Base-by-base conservation (phyloP, 441 rosid genomes). In the Corymbia citriodora region DNA sequence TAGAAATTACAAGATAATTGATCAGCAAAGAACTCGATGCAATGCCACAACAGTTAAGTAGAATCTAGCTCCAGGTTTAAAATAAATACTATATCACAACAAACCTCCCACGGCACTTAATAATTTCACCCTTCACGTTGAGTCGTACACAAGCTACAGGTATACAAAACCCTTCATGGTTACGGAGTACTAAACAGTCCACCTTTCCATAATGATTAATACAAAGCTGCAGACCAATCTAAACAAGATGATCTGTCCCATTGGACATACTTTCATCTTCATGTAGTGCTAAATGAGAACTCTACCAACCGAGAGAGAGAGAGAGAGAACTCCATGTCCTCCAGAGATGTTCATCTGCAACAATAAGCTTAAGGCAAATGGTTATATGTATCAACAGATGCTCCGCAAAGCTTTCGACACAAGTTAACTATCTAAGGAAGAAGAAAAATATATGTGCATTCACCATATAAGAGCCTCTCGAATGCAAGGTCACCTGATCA, bases 1-100 rank as follows among this genome's bases (percentile, higher is more conserved):
- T 72, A 19, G 15, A 6, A 65, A 11, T 72, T 7, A 74, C 52
- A 74, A 74, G 85, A 74, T 10, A 72, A 19, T 3, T 21, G 82
- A 36, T 72, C 49, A 36, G 27, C 65, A 59, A 72, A 72, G 49
- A 72, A 36, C 49, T 19, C 12, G 29, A 40, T 72, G 82, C 8
- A 0, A 10, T 74, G 29, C 83, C 83, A 33, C 45, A 10, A 33
- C 7, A 0, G 27, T 10, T 25, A 70, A 18, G 13, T 33, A 70
- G 48, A 33, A 33, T 18, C 81, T 33, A 10, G 81, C 48, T 9
- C 48, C 48, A 21, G 50, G 50, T 74, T 74, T 50, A 40, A 74
- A 40, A 40, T 21, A 74, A 36, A 40, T 18, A 36, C 85, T 23
- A 79, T 10, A 79, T 21, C 52, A 45, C 1, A 3, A 48, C 85